phyloP scores from a whole-genome alignment of 345 rosid species.

The Cardamine occulta region DNA sequence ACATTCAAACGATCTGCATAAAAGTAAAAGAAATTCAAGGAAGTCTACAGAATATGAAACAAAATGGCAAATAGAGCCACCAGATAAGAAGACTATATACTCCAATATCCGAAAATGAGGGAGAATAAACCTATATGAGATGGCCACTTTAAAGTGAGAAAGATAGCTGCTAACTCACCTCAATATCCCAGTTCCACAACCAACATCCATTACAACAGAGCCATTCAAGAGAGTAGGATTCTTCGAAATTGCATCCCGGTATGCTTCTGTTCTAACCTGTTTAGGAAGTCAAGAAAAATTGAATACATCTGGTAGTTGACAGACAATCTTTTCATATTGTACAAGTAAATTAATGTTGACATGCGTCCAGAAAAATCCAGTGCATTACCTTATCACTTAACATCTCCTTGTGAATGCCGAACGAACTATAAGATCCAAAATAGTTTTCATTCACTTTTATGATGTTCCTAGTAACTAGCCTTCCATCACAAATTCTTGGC shows the following conservation, averaged over 20 bases:
- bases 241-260: constrained; percentile 77
- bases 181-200: constrained; percentile 95
- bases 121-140: constrained; percentile 4
- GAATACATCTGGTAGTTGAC: constrained; percentile 12
- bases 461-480: constrained; percentile 50
- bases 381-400: constrained; percentile 79
- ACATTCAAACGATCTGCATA: not conserved
- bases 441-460: constrained; percentile 75
- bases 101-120: not conserved
- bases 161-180: constrained; percentile 52
- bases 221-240: constrained; percentile 75
- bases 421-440: constrained; percentile 90
- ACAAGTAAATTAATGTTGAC: not conserved
- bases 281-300: constrained; percentile 14
- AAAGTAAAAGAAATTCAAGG: not conserved
- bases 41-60: not conserved
- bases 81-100: constrained; percentile 3
- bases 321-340: constrained; percentile 11
- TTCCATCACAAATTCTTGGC: constrained; percentile 42
- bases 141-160: constrained; percentile 6
- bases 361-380: not conserved
- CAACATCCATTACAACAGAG: constrained; percentile 95
- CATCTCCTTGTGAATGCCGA: constrained; percentile 91
- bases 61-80: constrained; percentile 1
- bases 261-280: constrained; percentile 87